Evolutionary conservation across 2,329 filamentous ascomycete genomes (phyloP), one percentile per base, ranked within the genome.

Genomic region (Penicillium sumatraense): DNA sequence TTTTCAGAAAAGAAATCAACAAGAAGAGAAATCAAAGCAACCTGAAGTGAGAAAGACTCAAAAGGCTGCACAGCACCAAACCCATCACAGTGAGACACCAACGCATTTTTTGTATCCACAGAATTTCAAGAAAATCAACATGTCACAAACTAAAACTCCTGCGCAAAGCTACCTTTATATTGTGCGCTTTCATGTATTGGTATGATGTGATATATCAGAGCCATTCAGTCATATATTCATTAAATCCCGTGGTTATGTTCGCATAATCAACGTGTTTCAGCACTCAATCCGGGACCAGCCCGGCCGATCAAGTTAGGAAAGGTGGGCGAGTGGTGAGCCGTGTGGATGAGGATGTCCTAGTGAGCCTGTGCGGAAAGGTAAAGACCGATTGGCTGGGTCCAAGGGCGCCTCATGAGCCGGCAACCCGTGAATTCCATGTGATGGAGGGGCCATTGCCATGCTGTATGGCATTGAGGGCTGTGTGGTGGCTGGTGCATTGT

Each of bases 311-410:
- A 46, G 56, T 51, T 60, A 66, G 38, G 61, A 54, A 47, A 64
- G 20, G 50, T 65, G 63, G 44, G 60, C 53, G 44, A 63, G 49
- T 48, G 62, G 51, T 41, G 63, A 18, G n/a, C 61, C 64, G n/a
- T 68, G 63, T 6, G 66, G 66, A 51, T 71, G 71, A 6, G 66
- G 66, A 51, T 71, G 71, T 14, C 65, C 67, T 24, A 73, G 48
- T 2, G 66, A 73, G 21, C 69, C 70, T 13, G 65, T 68, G 31
- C 68, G 71, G 54, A 72, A 73, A 13, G 70, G 60, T 26, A 65
- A 45, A 14, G 57, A 53, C 27, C 64, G 59, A 47, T 63, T 45
- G 24, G 63, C 51, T 1, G 59, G 47, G 9, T 67, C 68, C 49
- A 69, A 49, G 24, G 56, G 44, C 2, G 59, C 49, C 5, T 61